A percentile compares a stretch with the other conserved stretches of the same genome.
Evolutionary conservation across 257 asterid species (phyloP).

Genomic region (Jacaranda copaia): DNA sequence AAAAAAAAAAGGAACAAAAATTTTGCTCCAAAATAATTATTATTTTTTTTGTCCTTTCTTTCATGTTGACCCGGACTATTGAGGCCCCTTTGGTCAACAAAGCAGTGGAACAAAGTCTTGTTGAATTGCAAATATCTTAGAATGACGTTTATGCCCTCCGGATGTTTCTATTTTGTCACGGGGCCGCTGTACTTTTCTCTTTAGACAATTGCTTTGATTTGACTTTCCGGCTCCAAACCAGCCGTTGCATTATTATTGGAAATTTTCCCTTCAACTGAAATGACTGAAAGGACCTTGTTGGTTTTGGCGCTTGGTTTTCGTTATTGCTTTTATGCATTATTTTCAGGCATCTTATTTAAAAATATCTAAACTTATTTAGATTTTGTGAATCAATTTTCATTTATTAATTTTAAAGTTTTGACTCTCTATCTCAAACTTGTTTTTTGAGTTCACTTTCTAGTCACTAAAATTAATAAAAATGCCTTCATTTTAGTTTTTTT

Average conservation of each 20-base stretch:
- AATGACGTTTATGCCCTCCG: conserved; percentile 24
- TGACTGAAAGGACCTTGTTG: conserved; percentile 9
- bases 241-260: conserved; percentile 17
- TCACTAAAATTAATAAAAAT: too few species aligned
- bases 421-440: too few species aligned
- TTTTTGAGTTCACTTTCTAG: too few species aligned
- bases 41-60: too few species aligned
- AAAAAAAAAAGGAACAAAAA: too few species aligned
- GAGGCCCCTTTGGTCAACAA: conserved; percentile 12
- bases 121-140: background rate
- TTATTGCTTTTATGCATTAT: too few species aligned
- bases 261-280: background rate
- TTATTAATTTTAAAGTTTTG: too few species aligned
- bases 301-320: conserved; percentile 4
- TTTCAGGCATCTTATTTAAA: too few species aligned
- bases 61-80: background rate
- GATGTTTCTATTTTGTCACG: background rate
- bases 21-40: too few species aligned
- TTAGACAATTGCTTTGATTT: background rate
- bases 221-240: conserved; percentile 20
- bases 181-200: background rate
- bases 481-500: too few species aligned
- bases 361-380: too few species aligned
- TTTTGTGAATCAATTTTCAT: too few species aligned
- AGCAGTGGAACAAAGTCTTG: background rate